Percentiles rank a stretch among this genome's conserved stretches.
Conservation (phyloP, 768 basidiomycete genomes). For the Lentinula guzmanii region DNA sequence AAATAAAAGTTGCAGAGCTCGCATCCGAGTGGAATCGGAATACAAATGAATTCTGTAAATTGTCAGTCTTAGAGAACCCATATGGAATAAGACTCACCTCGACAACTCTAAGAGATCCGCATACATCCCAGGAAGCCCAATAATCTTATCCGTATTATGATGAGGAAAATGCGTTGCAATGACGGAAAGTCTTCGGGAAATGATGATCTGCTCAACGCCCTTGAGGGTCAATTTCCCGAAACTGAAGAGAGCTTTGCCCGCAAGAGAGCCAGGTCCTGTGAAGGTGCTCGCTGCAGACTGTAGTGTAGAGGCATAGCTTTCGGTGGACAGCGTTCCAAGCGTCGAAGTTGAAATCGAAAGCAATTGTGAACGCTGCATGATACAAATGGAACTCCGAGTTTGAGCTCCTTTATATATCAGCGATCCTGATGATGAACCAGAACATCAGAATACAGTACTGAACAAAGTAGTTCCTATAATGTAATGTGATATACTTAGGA, state of each 20-base stretch:
- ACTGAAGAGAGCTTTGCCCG: conserved; percentile 1
- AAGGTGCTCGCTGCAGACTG: not conserved
- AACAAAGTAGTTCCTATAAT: not conserved
- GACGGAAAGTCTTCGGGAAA: not conserved
- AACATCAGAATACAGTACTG: not conserved
- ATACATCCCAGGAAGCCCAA: not conserved
- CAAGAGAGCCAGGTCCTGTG: not conserved
- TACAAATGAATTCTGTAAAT: not conserved
- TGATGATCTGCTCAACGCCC: conserved; percentile 1
- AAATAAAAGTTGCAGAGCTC: not conserved
- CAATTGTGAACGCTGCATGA: not conserved
- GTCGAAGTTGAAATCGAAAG: not conserved
- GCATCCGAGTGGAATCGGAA: not conserved
- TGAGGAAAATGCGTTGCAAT: conserved; percentile 3
- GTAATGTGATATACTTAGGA: no score
- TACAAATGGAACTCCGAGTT: not conserved
- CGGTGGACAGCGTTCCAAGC: not conserved
- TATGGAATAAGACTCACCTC: not conserved
- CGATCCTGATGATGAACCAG: not conserved
- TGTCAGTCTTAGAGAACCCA: not conserved
- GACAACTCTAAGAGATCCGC: conserved; percentile 1
- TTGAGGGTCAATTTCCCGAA: conserved; percentile 1
- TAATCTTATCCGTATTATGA: not conserved
- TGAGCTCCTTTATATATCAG: not conserved
- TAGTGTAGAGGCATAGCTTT: not conserved